Conservation (phyloP, 331 rosid species). For the Telfairia occidentalis region DNA sequence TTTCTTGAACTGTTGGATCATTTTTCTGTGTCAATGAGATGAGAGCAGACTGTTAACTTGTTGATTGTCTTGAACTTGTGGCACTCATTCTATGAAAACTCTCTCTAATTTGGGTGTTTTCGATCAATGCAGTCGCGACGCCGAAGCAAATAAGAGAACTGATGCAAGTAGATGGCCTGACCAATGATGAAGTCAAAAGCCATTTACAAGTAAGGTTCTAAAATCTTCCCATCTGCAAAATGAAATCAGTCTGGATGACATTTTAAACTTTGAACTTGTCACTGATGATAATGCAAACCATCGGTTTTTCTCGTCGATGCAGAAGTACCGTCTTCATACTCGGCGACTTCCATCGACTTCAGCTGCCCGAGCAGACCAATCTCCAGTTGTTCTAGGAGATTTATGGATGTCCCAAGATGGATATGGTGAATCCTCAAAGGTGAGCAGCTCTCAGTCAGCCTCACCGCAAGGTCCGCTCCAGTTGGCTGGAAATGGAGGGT, state of each 20-base stretch:
- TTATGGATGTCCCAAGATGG: slow-evolving; percentile 70
- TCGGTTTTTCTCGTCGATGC: slow-evolving; percentile 18
- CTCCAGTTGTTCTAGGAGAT: slow-evolving; percentile 56
- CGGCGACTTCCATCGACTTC: slow-evolving; percentile 44
- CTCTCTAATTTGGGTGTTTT: slow-evolving; percentile 1
- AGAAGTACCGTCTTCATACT: slow-evolving; percentile 95
- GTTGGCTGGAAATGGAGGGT: slow-evolving; percentile 49
- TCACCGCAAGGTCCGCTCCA: slow-evolving; percentile 95
- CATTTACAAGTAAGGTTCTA: slow-evolving; percentile 70
- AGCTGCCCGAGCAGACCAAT: slow-evolving; percentile 31
- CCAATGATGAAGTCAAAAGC: slow-evolving; percentile 97
- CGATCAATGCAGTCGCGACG: slow-evolving; percentile 61
- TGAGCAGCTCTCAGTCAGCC: slow-evolving; percentile 61
- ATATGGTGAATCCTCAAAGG: slow-evolving; percentile 52
- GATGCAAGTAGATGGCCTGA: slow-evolving; percentile 96
- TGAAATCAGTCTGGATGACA: background rate
- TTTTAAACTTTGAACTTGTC: background rate
- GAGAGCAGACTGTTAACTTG: background rate
- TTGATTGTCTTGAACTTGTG: background rate
- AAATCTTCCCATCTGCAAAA: background rate
- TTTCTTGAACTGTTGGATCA: background rate
- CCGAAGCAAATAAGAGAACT: slow-evolving; percentile 97
- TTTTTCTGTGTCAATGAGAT: background rate
- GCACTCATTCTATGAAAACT: background rate
- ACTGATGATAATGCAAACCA: slow-evolving; percentile 1